Base-by-base conservation (phyloP, 1,284 basidiomycete genomes). In the Caloboletus firmus region DNA sequence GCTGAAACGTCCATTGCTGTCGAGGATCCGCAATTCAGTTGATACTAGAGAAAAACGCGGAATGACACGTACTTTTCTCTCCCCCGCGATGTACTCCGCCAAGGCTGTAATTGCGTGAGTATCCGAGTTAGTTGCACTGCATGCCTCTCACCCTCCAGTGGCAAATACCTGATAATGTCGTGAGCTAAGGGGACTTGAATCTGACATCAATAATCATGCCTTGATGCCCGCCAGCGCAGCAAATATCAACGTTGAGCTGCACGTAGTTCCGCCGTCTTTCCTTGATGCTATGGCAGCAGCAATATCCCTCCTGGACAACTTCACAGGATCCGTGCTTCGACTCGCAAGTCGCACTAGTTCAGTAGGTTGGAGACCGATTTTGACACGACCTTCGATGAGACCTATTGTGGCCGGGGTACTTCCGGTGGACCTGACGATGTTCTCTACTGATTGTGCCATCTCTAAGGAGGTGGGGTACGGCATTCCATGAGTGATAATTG, bases 11-110 rank as follows among this genome's bases (percentile, higher is more conserved):
- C 96, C 86, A 98, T 87, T 22, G 92, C 93, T 95, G 59, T 43
- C 36, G 34, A 52, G 36, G 22, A 40, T 5, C n/a, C 12, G 32
- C 12, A 1, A 36, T 40, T 52, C n/a, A 49, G 22, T 37, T 10
- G 24, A 28, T 24, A 31, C 20, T 2, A 35, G 34, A 31, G 37
- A 24, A 31, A 45, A 35, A 31, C 4, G 6, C 15, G 31, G 36
- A 34, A 45, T 28, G 30, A 45, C 36, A 75, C 85, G 62, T 66
- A 94, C 94, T 87, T 32, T 76, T 82, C 72, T 97, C 89, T 50
- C 88, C 97, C 13, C 93, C 93, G 6, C 96, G 87, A 72, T 99
- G 97, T 1, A 98, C 97, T 48, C 96, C 93, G 5, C 93, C 93
- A 28, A 92, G 76, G 18, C 89, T 91, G 30, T 31, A 41, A 47